phyloP scores from a whole-genome alignment of 1,139 yeast genomes.

The Magnusiomyces ingens region DNA sequence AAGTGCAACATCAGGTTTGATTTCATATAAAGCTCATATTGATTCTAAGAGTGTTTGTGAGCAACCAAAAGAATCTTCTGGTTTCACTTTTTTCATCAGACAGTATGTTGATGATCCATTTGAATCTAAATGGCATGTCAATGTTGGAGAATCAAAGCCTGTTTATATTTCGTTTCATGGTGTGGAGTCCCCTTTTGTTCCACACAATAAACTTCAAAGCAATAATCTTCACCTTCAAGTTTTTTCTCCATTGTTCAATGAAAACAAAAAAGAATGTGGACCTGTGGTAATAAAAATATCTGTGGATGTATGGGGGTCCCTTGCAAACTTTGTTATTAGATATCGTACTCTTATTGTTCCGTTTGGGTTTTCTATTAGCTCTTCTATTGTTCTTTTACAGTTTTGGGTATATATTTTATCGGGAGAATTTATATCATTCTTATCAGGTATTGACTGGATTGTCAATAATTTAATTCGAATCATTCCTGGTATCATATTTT shows the following conservation, averaged over 20 bases:
- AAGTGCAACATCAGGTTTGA: slow-evolving; percentile 51
- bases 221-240: slow-evolving; percentile 32
- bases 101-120: slow-evolving; percentile 56
- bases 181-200: slow-evolving; percentile 62
- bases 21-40: slow-evolving; percentile 42
- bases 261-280: neutral
- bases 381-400: slow-evolving; percentile 24
- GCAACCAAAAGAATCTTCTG: slow-evolving; percentile 18
- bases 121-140: slow-evolving; percentile 74
- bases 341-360: slow-evolving; percentile 32
- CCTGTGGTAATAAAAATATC: slow-evolving; percentile 1
- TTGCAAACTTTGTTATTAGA: slow-evolving; percentile 32
- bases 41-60: slow-evolving; percentile 10
- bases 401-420: slow-evolving; percentile 18
- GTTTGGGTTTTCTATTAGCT: slow-evolving; percentile 29
- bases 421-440: slow-evolving; percentile 45
- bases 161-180: slow-evolving; percentile 51
- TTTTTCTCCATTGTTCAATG: slow-evolving; percentile 23
- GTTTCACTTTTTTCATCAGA: slow-evolving; percentile 53
- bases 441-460: slow-evolving; percentile 40
- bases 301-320: slow-evolving; percentile 31
- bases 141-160: slow-evolving; percentile 31
- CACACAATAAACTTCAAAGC: slow-evolving; percentile 26
- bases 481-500: slow-evolving; percentile 12
- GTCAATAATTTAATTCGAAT: slow-evolving; percentile 19